Evolutionary conservation across 495 filamentous ascomycete species (phyloP).

Genomic region (Penicillium soppii): DNA sequence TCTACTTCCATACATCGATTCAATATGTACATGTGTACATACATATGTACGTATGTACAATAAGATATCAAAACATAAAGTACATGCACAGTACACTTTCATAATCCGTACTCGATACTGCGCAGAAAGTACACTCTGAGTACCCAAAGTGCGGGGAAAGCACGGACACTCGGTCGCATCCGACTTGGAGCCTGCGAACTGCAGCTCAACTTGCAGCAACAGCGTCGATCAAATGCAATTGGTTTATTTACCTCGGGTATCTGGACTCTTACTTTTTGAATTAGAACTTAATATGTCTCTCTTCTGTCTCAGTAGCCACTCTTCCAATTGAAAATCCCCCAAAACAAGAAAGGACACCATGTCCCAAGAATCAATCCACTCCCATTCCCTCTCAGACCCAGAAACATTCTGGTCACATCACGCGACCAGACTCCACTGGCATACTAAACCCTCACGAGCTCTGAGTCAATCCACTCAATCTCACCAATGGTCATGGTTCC

Average conservation of each 20-base stretch:
- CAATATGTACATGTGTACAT: too few species aligned
- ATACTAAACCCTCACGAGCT: conserved; percentile 59
- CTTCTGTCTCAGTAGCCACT: not conserved
- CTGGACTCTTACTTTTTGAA: conserved; percentile 8
- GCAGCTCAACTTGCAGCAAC: not conserved
- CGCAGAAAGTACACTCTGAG: not conserved
- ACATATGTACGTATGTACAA: too few species aligned
- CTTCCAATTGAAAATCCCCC: conserved; percentile 6
- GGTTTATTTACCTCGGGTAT: not conserved
- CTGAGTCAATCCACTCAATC: conserved; percentile 43
- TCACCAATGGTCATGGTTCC: conserved; percentile 82
- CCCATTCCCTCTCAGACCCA: conserved; percentile 49
- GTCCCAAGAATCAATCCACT: conserved; percentile 38
- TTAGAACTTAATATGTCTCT: conserved; percentile 2
- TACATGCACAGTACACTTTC: not conserved
- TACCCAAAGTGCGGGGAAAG: conserved; percentile 3
- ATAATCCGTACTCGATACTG: not conserved
- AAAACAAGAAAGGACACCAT: too few species aligned
- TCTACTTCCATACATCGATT: too few species aligned
- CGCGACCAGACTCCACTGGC: conserved; percentile 75
- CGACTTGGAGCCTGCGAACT: not conserved
- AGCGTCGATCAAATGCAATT: not conserved
- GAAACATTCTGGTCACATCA: conserved; percentile 77
- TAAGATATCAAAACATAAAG: not conserved
- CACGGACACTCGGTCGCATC: conserved; percentile 9